These are phyloP conservation scores for Chrysopogon serrulatus DNA, from an alignment of 176 grass and related monocot genomes.

Conservation along the genomic window DNA sequence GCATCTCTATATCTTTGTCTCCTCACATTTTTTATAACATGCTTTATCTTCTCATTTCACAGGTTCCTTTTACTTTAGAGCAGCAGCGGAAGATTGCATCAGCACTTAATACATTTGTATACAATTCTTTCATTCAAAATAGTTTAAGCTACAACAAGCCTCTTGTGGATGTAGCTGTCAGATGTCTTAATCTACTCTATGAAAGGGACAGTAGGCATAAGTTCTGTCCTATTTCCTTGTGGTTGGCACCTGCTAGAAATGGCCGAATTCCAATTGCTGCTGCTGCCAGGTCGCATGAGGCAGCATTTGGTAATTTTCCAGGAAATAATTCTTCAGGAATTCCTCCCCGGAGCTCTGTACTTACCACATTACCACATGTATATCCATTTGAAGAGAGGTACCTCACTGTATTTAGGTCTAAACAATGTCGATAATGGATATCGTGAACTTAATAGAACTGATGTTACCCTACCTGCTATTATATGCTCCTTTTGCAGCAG, in stretches of 20 bases:
- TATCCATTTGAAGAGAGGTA: conserved; percentile 99
- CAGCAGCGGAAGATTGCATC: conserved; percentile 81
- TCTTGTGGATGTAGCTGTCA: conserved; percentile 69
- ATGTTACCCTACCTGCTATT: neutral
- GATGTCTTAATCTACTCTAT: conserved; percentile 91
- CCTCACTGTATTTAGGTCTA: conserved; percentile 12
- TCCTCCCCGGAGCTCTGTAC: conserved; percentile 46
- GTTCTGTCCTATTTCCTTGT: conserved; percentile 77
- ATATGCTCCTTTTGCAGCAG: neutral
- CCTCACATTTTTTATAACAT: neutral
- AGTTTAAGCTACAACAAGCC: conserved; percentile 41
- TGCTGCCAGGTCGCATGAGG: conserved; percentile 77
- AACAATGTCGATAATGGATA: neutral
- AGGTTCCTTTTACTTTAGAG: conserved; percentile 82
- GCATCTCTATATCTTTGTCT: neutral
- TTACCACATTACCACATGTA: conserved; percentile 87
- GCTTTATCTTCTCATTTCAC: conserved; percentile 16
- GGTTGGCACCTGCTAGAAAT: conserved; percentile 88
- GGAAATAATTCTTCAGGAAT: conserved; percentile 41
- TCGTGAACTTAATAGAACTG: neutral
- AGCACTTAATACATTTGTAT: conserved; percentile 91
- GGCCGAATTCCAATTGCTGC: conserved; percentile 68
- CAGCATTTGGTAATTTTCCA: conserved; percentile 56
- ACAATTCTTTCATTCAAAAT: conserved; percentile 75
- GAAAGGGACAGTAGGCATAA: conserved; percentile 91